These are phyloP conservation scores for Petrea volubilis DNA, from an alignment of 257 asterid genomes.

Conservation along the genomic window DNA sequence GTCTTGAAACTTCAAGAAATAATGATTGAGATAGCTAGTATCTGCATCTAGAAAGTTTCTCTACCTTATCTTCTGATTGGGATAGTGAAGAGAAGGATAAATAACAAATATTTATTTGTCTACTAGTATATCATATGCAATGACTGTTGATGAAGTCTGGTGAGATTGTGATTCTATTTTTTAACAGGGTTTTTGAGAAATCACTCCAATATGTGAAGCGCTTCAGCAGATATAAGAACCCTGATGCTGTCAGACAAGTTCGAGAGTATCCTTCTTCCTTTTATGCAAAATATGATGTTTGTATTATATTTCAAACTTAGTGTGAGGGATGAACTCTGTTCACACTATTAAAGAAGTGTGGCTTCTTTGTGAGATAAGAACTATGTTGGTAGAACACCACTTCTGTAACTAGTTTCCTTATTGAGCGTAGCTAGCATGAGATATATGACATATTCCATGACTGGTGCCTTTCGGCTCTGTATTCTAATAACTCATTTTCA, in stretches of 20 bases:
- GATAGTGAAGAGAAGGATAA: not conserved
- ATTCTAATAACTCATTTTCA: not conserved
- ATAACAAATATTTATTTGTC: not conserved
- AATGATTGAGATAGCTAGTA: not conserved
- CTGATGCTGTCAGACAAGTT: slow-evolving; percentile 88
- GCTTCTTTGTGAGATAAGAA: not conserved
- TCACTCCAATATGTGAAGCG: slow-evolving; percentile 82
- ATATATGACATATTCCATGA: not conserved
- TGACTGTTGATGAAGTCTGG: not conserved
- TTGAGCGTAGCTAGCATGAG: not conserved
- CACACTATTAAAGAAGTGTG: not conserved
- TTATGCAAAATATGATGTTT: not conserved
- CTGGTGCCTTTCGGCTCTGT: too few relatives aligned
- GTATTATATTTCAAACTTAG: not conserved
- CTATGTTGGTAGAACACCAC: not conserved
- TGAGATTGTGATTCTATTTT: slow-evolving; percentile 9
- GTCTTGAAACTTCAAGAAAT: not conserved
- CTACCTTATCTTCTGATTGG: not conserved
- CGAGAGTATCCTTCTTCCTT: slow-evolving; percentile 65
- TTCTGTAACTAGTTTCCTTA: not conserved
- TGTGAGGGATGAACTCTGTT: not conserved
- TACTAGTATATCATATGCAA: not conserved
- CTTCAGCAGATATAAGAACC: slow-evolving; percentile 80
- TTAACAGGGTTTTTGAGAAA: slow-evolving; percentile 76
- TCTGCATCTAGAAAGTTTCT: not conserved